phyloP scores from a whole-genome alignment of 2,329 filamentous ascomycete species.

The Chaetomium olivaceum region DNA sequence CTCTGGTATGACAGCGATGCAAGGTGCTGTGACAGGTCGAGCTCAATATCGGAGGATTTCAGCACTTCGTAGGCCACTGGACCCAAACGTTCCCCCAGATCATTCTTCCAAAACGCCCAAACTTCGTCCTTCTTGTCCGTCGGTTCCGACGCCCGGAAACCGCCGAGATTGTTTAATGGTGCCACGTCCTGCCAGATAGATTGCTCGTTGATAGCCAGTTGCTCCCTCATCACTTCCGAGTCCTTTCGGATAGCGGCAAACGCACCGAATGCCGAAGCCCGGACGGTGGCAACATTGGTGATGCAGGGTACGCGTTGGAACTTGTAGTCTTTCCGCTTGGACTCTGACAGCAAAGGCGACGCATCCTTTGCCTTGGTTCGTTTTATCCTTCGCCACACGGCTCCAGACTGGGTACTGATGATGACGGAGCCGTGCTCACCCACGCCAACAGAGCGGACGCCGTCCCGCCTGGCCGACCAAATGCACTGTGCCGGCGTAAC shows the following conservation, averaged over 20 bases:
- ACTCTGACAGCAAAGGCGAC: slow-evolving; percentile 50
- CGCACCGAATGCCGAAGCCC: slow-evolving; percentile 85
- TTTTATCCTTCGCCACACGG: slow-evolving; percentile 87
- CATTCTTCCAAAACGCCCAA: slow-evolving; percentile 43
- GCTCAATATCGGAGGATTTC: slow-evolving; percentile 65
- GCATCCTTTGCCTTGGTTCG: slow-evolving; percentile 76
- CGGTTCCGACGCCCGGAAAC: slow-evolving; percentile 53
- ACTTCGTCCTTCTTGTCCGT: slow-evolving; percentile 42
- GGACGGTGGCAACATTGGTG: slow-evolving; percentile 78
- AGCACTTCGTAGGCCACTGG: slow-evolving; percentile 55
- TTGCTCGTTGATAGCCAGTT: slow-evolving; percentile 65
- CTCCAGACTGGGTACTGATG: slow-evolving; percentile 86
- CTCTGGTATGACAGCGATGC: slow-evolving; percentile 42
- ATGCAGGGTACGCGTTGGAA: slow-evolving; percentile 88
- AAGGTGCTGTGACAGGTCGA: slow-evolving; percentile 58
- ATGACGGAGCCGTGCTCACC: slow-evolving; percentile 95
- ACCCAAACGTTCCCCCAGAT: slow-evolving; percentile 56
- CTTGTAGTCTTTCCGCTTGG: slow-evolving; percentile 85
- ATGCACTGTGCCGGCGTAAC: slow-evolving; percentile 77
- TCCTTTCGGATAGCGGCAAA: slow-evolving; percentile 87
- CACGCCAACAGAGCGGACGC: slow-evolving; percentile 81
- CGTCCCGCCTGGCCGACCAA: slow-evolving; percentile 86
- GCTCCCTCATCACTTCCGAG: slow-evolving; percentile 73
- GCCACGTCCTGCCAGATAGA: slow-evolving; percentile 73
- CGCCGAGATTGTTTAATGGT: slow-evolving; percentile 66